phyloP scores from a whole-genome alignment of 2,329 filamentous ascomycete genomes.

The Harringtonia lauricola region DNA sequence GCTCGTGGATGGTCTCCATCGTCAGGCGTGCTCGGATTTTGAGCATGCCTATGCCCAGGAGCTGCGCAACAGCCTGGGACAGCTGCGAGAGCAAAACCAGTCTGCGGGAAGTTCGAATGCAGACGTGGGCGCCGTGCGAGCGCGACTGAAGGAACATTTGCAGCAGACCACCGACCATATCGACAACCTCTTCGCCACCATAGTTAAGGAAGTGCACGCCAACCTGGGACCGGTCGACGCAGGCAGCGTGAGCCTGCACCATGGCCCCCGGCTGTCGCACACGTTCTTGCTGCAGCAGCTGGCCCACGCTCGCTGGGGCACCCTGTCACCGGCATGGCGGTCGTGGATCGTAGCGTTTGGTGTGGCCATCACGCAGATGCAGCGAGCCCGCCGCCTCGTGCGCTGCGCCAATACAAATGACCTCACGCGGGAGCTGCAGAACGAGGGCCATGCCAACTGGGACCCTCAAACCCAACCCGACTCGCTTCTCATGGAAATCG shows the following conservation, averaged over 20 bases:
- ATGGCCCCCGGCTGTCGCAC: conserved; percentile 19
- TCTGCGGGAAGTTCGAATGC: too few species aligned
- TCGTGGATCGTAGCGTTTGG: conserved; percentile 26
- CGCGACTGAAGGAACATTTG: too few species aligned
- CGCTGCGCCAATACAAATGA: conserved; percentile 14
- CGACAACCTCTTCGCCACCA: too few species aligned
- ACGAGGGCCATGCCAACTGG: conserved; percentile 47
- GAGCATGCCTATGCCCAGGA: not conserved
- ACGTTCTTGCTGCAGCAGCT: conserved; percentile 24
- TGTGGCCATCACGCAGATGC: conserved; percentile 25
- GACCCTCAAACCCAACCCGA: conserved; percentile 40
- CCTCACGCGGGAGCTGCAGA: conserved; percentile 31
- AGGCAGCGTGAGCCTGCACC: too few species aligned
- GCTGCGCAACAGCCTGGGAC: not conserved
- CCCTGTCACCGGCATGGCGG: conserved; percentile 22
- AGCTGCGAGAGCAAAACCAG: not conserved
- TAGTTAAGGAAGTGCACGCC: too few species aligned
- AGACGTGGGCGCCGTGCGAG: too few species aligned
- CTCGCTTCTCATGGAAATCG: conserved; percentile 52
- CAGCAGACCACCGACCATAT: too few species aligned
- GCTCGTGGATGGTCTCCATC: not conserved
- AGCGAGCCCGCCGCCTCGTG: conserved; percentile 30
- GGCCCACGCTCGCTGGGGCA: conserved; percentile 14
- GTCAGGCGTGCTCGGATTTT: not conserved
- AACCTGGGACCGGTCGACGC: too few species aligned